Evolutionary conservation across 73 alveolate genomes (phyloP), one percentile per base, ranked within the genome.

Genomic region (Loxodes magnus): DNA sequence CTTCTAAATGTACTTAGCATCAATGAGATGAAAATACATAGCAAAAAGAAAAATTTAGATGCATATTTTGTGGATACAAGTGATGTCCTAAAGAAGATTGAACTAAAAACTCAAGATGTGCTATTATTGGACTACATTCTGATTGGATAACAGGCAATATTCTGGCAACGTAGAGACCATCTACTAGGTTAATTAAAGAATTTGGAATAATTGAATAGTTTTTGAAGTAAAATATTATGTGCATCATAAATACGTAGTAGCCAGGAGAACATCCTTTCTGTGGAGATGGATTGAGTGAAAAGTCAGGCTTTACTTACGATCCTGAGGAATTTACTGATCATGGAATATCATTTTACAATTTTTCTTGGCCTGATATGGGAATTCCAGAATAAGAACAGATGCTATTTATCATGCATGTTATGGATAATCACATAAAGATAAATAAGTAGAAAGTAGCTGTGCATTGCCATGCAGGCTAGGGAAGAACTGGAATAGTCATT

Each of bases 221-320:
- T 38, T 15, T 68, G 35, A n/a, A 57, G 27, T 36, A 63, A 15
- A 56, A 69, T 34, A 58, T 73, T 4, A 52, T 59, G 17, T 52
- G 69, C 28, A 71, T 73, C 4, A 37, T 73, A 16, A 73, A 70
- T 58, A 44, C 70, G 33, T 57, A 73, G 58, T 16, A 38, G 16
- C 77, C 84, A 56, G 87, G 87, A 14, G 87, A 73, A 43, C 87
- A 73, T 73, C 85, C 85, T 36, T 57, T 57, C 29, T 73, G 87
- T 73, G 87, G 87, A 26, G 77, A 73, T 43, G 79, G 71, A 6
- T 24, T 73, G 31, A 31, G 35, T 6, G 60, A 57, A 20, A 34
- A 37, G 2, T 25, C 43, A 12, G 87, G 83, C 24, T 73, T 69
- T 70, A 42, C 87, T 33, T 73, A 73, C 33, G 36, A 36, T n/a